Base-by-base conservation (phyloP, 2,329 filamentous ascomycete genomes). In the Diplodia corticola region DNA sequence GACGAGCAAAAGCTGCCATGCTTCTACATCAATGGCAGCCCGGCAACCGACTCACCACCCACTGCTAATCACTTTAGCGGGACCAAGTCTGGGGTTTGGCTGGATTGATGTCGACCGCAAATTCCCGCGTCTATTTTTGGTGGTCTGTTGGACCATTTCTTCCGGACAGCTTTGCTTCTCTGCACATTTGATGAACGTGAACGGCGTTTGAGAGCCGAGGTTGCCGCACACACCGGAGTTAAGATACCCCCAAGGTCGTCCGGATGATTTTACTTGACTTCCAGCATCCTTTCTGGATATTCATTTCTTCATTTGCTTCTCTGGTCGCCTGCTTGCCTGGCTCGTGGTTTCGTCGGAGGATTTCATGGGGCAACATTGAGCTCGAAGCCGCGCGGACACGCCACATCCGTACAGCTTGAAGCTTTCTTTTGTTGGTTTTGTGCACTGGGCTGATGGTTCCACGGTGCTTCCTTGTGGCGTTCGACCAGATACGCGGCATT, bases 211-310 rank as follows among this genome's bases (percentile, higher is more conserved):
- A 24, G 17, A 5, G 22, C 44, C 35, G 3, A n/a, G 10, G 3
- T 40, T 33, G n/a, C 30, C 6, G 22, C 37, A n/a, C 20, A 30
- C 17, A 13, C 30, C 12, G 37, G 54, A 49, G 22, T 24, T 24
- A 61, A 61, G 57, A 61, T 61, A 61, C 57, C 57, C 57, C 35
- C 13, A 26, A 28, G 35, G n/a, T 13, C 24, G 26, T 22, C 30
- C 35, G 33, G 22, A 26, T 10, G 53, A 30, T 26, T 46, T 60
- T 15, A 20, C 46, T 10, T 12, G n/a, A 20, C 15, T 46, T 20
- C 5, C 15, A 30, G 49, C 17, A 9, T 12, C n/a, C 15, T 4
- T 33, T n/a, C 24, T 53, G 26, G 40, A 20, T 40, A 13, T n/a
- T 44, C n/a, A 3, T 30, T 53, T 13, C 5, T 9, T 33, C 5